Percentiles rank a stretch among this genome's conserved stretches.
phyloP scores from a whole-genome alignment of 495 filamentous ascomycete species.

The Stereocaulon alpinum region DNA sequence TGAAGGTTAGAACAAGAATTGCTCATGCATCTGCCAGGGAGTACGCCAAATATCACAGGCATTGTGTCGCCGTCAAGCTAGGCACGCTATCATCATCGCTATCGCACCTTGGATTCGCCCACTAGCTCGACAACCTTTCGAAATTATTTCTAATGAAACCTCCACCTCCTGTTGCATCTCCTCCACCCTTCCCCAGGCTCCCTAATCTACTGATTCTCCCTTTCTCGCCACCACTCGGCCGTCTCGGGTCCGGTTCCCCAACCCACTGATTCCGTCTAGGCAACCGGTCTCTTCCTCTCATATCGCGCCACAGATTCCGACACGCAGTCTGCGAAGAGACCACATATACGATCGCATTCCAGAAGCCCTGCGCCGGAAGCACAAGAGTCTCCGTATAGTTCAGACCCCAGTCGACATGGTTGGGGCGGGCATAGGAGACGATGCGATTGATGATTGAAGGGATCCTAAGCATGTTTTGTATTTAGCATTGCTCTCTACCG shows the following conservation, averaged over 20 bases:
- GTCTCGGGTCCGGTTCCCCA: neutral
- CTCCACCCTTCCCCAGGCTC: no score
- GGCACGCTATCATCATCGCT: constrained; percentile 14
- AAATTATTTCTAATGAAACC: neutral
- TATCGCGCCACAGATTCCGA: constrained; percentile 8
- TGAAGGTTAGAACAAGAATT: no score
- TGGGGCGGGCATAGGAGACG: constrained; percentile 52
- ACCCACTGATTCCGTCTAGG: neutral
- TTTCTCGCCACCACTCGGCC: neutral
- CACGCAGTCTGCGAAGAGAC: constrained; percentile 42
- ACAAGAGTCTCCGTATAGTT: constrained; percentile 64
- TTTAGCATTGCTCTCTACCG: no score
- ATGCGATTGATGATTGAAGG: constrained; percentile 73
- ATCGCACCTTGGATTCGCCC: constrained; percentile 12
- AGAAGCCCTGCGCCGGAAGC: constrained; percentile 76
- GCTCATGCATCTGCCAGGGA: no score
- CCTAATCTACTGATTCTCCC: neutral
- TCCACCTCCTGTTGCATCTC: no score
- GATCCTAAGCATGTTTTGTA: constrained; percentile 29
- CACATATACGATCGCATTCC: constrained; percentile 74
- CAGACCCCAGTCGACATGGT: constrained; percentile 45
- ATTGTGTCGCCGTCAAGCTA: neutral
- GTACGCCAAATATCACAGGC: no score
- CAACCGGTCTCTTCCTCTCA: neutral
- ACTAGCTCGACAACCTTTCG: constrained; percentile 4